Evolutionary conservation across 257 asterid species (phyloP), one percentile per base, ranked within the genome.

Genomic region (Henckelia pumila): DNA sequence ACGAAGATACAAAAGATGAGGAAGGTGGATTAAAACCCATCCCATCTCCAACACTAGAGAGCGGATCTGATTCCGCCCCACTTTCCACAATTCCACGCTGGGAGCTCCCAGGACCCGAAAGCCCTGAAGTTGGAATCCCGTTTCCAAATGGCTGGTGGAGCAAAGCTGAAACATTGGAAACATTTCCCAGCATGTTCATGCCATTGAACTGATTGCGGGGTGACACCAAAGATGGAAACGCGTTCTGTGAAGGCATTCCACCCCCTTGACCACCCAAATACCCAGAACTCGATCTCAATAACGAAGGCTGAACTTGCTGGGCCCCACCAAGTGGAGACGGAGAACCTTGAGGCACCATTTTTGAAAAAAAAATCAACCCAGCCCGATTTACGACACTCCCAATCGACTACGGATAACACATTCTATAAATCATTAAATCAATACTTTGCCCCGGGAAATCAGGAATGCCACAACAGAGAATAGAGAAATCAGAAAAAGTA

Each of bases 271-370:
- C 90, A 56, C 90, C 81, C 96, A 90, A 61, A 66, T 85, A 64
- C 56, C 92, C 87, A 37, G 96, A 86, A 78, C 76, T 84, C 8
- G 97, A 84, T 80, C 97, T 83, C 76, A 92, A 71, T 59, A 92
- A 62, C 13, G 96, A 82, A 7, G 90, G 71, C 1, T 86, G 88
- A 60, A 82, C 79, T 26, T 84, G 72, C 79, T 85, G 97, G 71
- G 83, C 79, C 56, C 89, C 85, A 55, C 91, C 93, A 59, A 60
- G 87, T 3, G 91, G 95, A 4, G 85, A 58, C 6, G 95, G 84
- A 62, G 89, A 86, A 75, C 99, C 97, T 59, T 84, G 86, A 23
- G 94, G 96, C 77, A 88, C 85, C 97, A 92, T 89, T 47, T 75
- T 77, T 70, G 32, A 30, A 59, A 6, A 30, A 68, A 76, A 52